phyloP scores from a whole-genome alignment of 768 basidiomycete genomes.

The Tricholoma terreum region DNA sequence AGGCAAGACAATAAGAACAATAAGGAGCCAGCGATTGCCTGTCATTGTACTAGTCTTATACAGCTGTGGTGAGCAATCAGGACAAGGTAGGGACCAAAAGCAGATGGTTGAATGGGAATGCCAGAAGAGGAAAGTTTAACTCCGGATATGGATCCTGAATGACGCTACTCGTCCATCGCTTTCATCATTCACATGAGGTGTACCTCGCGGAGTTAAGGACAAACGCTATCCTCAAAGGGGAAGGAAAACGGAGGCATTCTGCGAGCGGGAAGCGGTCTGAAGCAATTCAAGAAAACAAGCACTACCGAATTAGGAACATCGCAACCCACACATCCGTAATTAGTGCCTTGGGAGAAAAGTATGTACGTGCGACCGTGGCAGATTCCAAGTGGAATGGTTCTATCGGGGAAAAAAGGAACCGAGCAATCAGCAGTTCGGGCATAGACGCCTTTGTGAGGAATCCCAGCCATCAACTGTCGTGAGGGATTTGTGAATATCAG shows the following conservation, averaged over 20 bases:
- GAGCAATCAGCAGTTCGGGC: not conserved
- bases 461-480: not conserved
- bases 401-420: too few relatives aligned
- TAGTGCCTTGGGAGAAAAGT: too few relatives aligned
- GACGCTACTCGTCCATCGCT: not conserved
- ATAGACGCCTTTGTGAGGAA: not conserved
- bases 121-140: conserved; percentile 10
- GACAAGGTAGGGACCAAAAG: conserved; percentile 21
- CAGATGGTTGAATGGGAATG: conserved; percentile 18
- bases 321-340: too few relatives aligned
- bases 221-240: conserved; percentile 11
- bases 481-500: not conserved
- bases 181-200: too few relatives aligned
- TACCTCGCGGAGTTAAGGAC: conserved; percentile 1
- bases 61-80: not conserved
- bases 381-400: too few relatives aligned
- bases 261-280: too few relatives aligned
- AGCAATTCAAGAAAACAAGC: too few relatives aligned
- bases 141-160: not conserved
- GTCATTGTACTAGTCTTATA: conserved; percentile 9
- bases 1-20: conserved; percentile 10
- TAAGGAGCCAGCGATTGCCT: conserved; percentile 3
- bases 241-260: not conserved
- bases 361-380: too few relatives aligned
- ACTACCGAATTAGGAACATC: too few relatives aligned